A percentile compares a stretch with the other conserved stretches of the same genome.
phyloP scores from a whole-genome alignment of 139 green algal species.

The Chlorella sp. region DNA sequence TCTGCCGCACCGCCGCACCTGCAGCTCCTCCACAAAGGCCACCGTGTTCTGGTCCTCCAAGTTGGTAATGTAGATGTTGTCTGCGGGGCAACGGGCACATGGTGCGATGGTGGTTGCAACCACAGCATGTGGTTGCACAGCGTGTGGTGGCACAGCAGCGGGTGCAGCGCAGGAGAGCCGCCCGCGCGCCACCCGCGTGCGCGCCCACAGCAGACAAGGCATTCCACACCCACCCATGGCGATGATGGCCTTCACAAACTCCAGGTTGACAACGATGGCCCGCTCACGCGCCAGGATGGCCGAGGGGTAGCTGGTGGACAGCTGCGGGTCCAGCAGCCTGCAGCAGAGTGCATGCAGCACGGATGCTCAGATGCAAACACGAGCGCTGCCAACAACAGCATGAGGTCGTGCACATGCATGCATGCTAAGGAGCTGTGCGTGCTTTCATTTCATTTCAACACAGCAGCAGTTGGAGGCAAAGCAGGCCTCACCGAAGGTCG shows the following conservation, averaged over 20 bases:
- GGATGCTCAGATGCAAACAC: too few relatives aligned
- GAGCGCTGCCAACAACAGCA: too few relatives aligned
- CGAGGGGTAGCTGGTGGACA: conserved; percentile 57
- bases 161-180: too few relatives aligned
- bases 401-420: too few relatives aligned
- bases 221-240: conserved; percentile 12
- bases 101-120: too few relatives aligned
- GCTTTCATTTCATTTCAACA: too few relatives aligned
- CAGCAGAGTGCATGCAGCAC: neutral
- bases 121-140: too few relatives aligned
- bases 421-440: too few relatives aligned
- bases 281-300: conserved; percentile 57
- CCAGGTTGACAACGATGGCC: conserved; percentile 56
- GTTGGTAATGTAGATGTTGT: conserved; percentile 51
- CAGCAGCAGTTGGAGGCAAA: too few relatives aligned
- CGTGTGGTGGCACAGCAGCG: too few relatives aligned
- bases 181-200: too few relatives aligned
- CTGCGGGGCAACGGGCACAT: neutral
- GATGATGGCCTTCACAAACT: conserved; percentile 59
- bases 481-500: conserved; percentile 30
- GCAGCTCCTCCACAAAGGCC: conserved; percentile 47
- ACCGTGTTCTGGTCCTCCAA: conserved; percentile 43
- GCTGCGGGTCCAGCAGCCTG: conserved; percentile 54
- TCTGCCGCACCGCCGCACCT: neutral
- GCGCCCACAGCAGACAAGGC: too few relatives aligned